Percentiles rank a stretch among this genome's conserved stretches.
These are phyloP conservation scores for Paraphysoderma sedebokerense DNA, from an alignment of 371 early-diverging fungal species.

Conservation along the genomic window DNA sequence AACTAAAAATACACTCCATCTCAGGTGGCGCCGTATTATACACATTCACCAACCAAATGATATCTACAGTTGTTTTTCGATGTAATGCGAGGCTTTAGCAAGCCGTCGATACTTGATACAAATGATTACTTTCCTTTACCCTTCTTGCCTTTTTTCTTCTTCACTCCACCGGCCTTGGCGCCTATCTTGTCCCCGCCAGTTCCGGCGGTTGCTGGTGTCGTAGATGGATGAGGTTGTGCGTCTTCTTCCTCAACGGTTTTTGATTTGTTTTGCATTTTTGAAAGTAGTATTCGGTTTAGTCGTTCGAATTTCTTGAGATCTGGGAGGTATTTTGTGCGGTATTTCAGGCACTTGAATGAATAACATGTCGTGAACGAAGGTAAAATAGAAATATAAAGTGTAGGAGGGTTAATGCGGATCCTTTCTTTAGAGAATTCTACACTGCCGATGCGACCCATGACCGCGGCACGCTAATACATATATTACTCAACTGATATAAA, in stretches of 20 bases:
- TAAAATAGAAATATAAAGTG: background rate
- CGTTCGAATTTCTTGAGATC: constrained; percentile 55
- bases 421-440: background rate
- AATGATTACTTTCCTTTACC: too few relatives aligned
- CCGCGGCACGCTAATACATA: too few relatives aligned
- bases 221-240: constrained; percentile 12
- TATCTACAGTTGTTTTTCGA: too few relatives aligned
- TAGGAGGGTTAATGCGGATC: background rate
- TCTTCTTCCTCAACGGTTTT: constrained; percentile 15
- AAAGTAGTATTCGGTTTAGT: constrained; percentile 42
- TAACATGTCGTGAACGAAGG: too few relatives aligned
- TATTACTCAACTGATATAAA: background rate
- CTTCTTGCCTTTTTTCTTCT: too few relatives aligned
- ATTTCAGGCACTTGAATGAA: constrained; percentile 51
- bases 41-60: too few relatives aligned
- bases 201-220: constrained; percentile 4
- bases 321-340: constrained; percentile 47
- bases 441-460: too few relatives aligned
- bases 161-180: constrained; percentile 9
- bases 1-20: too few relatives aligned
- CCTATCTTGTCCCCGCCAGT: constrained; percentile 19
- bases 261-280: constrained; percentile 43
- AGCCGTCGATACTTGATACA: too few relatives aligned
- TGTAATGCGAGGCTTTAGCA: too few relatives aligned
- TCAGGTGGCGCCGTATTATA: too few relatives aligned